These are phyloP conservation scores for Xylona heveae DNA, from an alignment of 495 filamentous ascomycete species.

Conservation along the genomic window DNA sequence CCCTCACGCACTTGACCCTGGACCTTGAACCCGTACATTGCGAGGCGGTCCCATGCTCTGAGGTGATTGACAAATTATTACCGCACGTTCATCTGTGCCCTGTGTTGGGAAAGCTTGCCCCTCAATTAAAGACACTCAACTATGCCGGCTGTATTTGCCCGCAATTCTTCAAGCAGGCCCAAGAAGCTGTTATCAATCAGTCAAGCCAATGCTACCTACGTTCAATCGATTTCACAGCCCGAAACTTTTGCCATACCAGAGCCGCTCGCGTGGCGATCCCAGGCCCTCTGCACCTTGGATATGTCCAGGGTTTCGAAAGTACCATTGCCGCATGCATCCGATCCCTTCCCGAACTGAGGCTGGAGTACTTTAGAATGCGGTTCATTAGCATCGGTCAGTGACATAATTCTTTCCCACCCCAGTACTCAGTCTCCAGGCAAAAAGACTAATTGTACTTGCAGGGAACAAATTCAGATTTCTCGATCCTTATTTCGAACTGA, in stretches of 20 bases:
- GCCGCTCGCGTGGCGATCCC: neutral
- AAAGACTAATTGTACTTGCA: too few species aligned
- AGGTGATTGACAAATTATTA: neutral
- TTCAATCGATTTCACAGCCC: neutral
- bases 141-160: neutral
- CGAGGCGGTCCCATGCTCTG: neutral
- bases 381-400: neutral
- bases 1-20: slow-evolving; percentile 37
- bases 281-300: neutral
- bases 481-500: neutral
- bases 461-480: neutral
- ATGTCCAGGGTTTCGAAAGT: neutral
- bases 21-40: too few species aligned
- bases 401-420: neutral
- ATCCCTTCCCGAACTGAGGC: neutral
- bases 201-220: neutral
- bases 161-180: neutral
- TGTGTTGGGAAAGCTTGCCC: neutral
- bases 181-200: neutral
- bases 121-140: neutral
- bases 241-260: neutral
- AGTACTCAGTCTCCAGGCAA: neutral
- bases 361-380: neutral
- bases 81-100: neutral
- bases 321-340: neutral